A percentile compares a stretch with the other conserved stretches of the same genome.
These are phyloP conservation scores for Diplodia mutila DNA, from an alignment of 2,329 filamentous ascomycete species.

Conservation along the genomic window DNA sequence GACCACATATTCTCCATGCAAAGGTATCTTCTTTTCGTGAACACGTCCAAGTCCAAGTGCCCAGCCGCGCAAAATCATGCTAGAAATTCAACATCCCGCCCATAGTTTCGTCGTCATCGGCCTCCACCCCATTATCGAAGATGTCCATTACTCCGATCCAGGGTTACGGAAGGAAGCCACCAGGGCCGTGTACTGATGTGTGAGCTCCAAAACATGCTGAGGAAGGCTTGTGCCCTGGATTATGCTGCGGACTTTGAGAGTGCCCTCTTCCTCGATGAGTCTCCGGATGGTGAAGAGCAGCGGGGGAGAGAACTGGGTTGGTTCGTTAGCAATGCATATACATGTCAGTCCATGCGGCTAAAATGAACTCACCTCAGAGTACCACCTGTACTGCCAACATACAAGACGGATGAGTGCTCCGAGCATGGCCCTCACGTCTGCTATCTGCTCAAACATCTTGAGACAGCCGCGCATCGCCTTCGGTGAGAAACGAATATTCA, in stretches of 20 bases:
- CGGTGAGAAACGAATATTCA: constrained; percentile 87
- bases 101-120: neutral
- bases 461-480: constrained; percentile 88
- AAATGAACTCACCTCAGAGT: constrained; percentile 72
- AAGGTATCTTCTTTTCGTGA: constrained; percentile 25
- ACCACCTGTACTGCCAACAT: constrained; percentile 99
- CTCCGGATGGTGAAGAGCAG: constrained; percentile 86
- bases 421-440: constrained; percentile 79
- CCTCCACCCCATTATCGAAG: neutral
- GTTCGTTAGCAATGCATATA: constrained; percentile 29
- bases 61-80: constrained; percentile 13
- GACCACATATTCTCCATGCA: constrained; percentile 1
- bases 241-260: constrained; percentile 95
- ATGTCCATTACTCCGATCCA: constrained; percentile 66
- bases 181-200: constrained; percentile 92
- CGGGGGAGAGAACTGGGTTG: constrained; percentile 78
- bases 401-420: constrained; percentile 87
- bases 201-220: constrained; percentile 89
- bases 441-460: constrained; percentile 74
- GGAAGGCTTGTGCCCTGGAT: constrained; percentile 94
- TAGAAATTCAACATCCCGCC: neutral
- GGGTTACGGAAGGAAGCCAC: constrained; percentile 95
- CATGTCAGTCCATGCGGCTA: neutral
- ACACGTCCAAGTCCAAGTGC: constrained; percentile 8
- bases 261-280: constrained; percentile 95